Conservation (phyloP, 2,329 filamentous ascomycete genomes). For the Pseudogymnoascus sp. region DNA sequence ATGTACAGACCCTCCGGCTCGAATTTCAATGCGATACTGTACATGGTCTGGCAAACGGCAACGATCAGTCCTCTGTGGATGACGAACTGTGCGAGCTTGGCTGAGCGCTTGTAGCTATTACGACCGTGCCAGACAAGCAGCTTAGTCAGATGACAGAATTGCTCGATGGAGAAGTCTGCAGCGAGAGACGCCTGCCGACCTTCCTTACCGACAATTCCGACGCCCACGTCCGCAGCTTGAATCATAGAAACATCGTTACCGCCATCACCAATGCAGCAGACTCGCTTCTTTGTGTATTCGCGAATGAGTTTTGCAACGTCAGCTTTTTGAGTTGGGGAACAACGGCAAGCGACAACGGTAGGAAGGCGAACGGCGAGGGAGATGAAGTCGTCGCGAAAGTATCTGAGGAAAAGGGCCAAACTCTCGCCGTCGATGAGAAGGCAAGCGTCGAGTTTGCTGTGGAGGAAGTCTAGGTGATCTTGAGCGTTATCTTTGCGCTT, state of each 20-base stretch:
- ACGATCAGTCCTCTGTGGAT: conserved; percentile 97
- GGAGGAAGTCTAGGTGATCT: conserved; percentile 80
- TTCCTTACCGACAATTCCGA: conserved; percentile 97
- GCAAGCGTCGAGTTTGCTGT: conserved; percentile 78
- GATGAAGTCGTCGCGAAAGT: conserved; percentile 81
- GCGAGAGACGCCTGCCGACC: conserved; percentile 90
- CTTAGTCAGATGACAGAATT: conserved; percentile 92
- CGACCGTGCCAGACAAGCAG: conserved; percentile 97
- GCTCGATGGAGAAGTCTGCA: conserved; percentile 92
- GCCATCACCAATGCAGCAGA: conserved; percentile 95
- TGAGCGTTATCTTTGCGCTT: conserved; percentile 78
- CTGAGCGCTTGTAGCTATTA: conserved; percentile 92
- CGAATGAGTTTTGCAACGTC: conserved; percentile 89
- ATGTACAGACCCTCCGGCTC: conserved; percentile 92
- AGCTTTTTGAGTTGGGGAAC: conserved; percentile 94
- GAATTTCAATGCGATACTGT: conserved; percentile 85
- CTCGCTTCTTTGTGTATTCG: conserved; percentile 83
- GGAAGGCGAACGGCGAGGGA: conserved; percentile 80
- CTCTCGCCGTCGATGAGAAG: conserved; percentile 94
- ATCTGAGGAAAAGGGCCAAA: conserved; percentile 70
- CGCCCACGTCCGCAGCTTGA: conserved; percentile 93
- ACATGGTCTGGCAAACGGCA: conserved; percentile 93
- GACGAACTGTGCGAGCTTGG: conserved; percentile 94
- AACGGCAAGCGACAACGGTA: conserved; percentile 90
- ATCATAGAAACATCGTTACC: conserved; percentile 99